Conservation (phyloP, 1,139 yeast species). For the Ogataea hybrid region DNA sequence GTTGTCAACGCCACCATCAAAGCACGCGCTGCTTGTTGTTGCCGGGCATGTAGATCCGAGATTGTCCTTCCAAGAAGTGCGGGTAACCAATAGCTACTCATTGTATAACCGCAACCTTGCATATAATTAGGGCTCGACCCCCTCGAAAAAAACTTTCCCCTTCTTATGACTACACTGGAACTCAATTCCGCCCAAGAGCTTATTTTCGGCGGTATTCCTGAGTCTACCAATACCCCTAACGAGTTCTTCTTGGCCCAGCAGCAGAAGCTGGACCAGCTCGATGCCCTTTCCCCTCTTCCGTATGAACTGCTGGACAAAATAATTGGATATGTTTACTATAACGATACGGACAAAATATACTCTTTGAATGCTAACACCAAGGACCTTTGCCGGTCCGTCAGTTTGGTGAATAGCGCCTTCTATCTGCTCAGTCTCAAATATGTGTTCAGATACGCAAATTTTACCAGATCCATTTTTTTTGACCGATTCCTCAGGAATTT, state of each 20-base stretch:
- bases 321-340: constrained; percentile 29
- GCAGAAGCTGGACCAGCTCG: constrained; percentile 13
- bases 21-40: background rate
- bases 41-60: background rate
- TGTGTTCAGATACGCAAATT: constrained; percentile 64
- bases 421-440: constrained; percentile 30
- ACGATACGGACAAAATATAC: constrained; percentile 25
- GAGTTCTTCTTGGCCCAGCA: constrained; percentile 18
- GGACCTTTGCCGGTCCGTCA: constrained; percentile 24
- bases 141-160: constrained; percentile 5
- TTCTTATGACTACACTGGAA: constrained; percentile 12
- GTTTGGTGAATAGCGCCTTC: constrained; percentile 29
- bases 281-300: constrained; percentile 20
- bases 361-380: constrained; percentile 28
- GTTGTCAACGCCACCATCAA: too few species aligned
- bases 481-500: constrained; percentile 66
- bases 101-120: background rate
- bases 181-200: constrained; percentile 8
- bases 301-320: constrained; percentile 32
- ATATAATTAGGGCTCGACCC: constrained; percentile 1
- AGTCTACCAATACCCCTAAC: constrained; percentile 12
- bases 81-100: background rate
- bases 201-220: constrained; percentile 6
- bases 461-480: constrained; percentile 80
- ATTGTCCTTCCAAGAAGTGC: background rate